A percentile compares a stretch with the other conserved stretches of the same genome.
These are phyloP conservation scores for Staphylotrichum longicolle DNA, from an alignment of 495 filamentous ascomycete species.

Conservation along the genomic window DNA sequence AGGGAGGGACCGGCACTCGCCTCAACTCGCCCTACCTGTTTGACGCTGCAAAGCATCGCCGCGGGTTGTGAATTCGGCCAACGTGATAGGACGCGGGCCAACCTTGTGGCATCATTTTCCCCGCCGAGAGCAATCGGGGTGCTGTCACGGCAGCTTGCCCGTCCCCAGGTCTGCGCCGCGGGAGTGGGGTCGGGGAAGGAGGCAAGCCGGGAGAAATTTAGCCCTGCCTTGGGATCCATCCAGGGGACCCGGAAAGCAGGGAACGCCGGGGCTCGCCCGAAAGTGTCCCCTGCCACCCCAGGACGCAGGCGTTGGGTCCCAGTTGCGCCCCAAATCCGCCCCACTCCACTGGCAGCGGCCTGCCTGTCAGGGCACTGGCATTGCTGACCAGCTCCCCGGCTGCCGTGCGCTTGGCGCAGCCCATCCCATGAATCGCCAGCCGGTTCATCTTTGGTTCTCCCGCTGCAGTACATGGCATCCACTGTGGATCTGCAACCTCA, in stretches of 20 bases:
- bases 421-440: conserved; percentile 6
- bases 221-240: conserved; percentile 28
- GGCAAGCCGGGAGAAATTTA: conserved; percentile 38
- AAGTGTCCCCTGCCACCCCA: background rate
- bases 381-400: background rate
- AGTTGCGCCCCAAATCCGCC: background rate
- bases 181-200: conserved; percentile 28
- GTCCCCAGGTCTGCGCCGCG: conserved; percentile 27
- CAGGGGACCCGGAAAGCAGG: conserved; percentile 10
- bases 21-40: background rate
- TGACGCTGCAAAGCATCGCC: background rate
- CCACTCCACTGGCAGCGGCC: background rate
- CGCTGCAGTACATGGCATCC: background rate
- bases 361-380: background rate
- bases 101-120: conserved; percentile 33
- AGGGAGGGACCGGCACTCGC: background rate
- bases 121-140: conserved; percentile 31
- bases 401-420: conserved; percentile 1
- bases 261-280: conserved; percentile 15
- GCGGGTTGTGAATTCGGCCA: conserved; percentile 20
- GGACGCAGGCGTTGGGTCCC: background rate
- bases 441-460: background rate
- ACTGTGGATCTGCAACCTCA: no score
- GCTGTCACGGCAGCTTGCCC: conserved; percentile 34
- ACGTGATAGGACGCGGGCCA: conserved; percentile 30